phyloP scores from a whole-genome alignment of 2,329 filamentous ascomycete genomes.

The Arthrobotrys pseudoclavata region DNA sequence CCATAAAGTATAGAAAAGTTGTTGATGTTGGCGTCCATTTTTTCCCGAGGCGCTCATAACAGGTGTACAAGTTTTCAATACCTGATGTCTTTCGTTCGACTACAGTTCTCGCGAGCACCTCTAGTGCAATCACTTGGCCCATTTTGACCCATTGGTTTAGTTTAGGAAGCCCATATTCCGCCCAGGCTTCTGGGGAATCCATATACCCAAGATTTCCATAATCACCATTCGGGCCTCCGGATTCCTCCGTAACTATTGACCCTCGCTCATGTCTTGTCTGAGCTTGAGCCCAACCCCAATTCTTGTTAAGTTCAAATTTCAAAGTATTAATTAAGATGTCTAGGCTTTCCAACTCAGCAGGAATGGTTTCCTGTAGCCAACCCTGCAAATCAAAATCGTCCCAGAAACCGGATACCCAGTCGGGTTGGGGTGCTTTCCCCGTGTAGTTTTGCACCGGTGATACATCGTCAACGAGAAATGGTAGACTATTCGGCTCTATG shows the following conservation, averaged over 20 bases:
- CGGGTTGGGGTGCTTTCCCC: neutral
- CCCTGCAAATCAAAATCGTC: neutral
- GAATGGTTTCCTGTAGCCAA: neutral
- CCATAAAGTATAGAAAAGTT: constrained; percentile 8
- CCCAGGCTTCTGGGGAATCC: constrained; percentile 22
- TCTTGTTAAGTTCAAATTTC: neutral
- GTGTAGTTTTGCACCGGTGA: neutral
- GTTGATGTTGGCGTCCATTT: neutral
- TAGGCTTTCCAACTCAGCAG: neutral
- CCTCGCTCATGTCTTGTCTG: too few species aligned
- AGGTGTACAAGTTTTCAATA: neutral
- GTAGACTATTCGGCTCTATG: neutral
- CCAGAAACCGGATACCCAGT: neutral
- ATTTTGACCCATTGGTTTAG: constrained; percentile 23
- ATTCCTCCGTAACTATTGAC: neutral
- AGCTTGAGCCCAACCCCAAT: neutral
- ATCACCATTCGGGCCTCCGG: neutral
- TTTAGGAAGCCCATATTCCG: constrained; percentile 7
- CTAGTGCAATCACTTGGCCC: neutral
- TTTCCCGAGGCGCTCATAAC: neutral
- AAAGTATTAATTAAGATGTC: neutral
- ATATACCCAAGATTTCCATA: neutral
- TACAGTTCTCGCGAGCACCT: neutral
- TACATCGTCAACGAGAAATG: too few species aligned
- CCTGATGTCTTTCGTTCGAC: constrained; percentile 4